These are phyloP conservation scores for Scheffersomyces ergatensis DNA, from an alignment of 805 yeast species.

Conservation along the genomic window DNA sequence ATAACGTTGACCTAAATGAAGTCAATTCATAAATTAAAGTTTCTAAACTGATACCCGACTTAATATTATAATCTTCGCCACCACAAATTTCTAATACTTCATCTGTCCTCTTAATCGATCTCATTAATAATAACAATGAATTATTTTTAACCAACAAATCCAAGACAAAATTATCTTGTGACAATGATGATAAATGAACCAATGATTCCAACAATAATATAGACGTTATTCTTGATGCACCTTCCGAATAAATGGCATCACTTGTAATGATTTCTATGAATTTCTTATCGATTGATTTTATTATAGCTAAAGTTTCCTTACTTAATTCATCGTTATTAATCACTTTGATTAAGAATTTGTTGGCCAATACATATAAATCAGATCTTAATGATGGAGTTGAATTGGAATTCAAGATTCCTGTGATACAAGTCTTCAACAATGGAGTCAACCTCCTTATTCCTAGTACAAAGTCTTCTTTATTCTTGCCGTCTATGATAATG, in stretches of 20 bases:
- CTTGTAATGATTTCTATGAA: constrained; percentile 65
- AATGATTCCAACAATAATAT: constrained; percentile 70
- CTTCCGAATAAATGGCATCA: constrained; percentile 80
- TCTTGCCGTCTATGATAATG: constrained; percentile 8
- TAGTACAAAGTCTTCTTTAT: constrained; percentile 17
- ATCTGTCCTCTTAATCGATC: constrained; percentile 69
- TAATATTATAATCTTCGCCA: constrained; percentile 2
- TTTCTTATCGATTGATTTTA: constrained; percentile 58
- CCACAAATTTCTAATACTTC: constrained; percentile 48
- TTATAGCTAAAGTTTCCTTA: constrained; percentile 48
- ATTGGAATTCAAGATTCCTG: constrained; percentile 69
- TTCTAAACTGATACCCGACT: constrained; percentile 43
- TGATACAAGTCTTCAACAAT: constrained; percentile 69
- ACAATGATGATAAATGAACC: constrained; percentile 51
- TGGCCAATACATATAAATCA: constrained; percentile 73
- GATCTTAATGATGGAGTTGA: constrained; percentile 69
- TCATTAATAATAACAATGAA: constrained; percentile 60
- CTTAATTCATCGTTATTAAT: constrained; percentile 39
- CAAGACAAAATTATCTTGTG: constrained; percentile 55
- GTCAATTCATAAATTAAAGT: constrained; percentile 70
- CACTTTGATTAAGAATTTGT: constrained; percentile 58
- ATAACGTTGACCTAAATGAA: constrained; percentile 68
- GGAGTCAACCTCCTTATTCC: constrained; percentile 57
- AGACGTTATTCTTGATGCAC: constrained; percentile 71
- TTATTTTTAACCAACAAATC: constrained; percentile 64